phyloP scores from a whole-genome alignment of 2,329 filamentous ascomycete species.

The Phyllosticta ampelicida region DNA sequence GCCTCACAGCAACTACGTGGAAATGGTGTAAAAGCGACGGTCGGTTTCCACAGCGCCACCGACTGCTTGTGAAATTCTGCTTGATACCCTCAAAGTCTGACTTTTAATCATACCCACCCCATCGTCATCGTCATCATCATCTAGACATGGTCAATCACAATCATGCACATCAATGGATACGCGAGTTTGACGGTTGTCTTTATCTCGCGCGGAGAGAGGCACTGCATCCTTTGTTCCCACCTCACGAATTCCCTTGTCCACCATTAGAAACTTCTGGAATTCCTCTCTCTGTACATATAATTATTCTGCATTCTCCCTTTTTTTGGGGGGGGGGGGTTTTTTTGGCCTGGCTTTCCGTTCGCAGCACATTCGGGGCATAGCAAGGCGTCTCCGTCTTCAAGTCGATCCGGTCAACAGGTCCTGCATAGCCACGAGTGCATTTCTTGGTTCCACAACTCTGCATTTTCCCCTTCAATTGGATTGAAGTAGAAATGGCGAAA shows the following conservation, averaged over 20 bases:
- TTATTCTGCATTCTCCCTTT: not conserved
- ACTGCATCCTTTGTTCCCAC: not conserved
- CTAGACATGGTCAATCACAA: not conserved
- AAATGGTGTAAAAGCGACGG: conserved; percentile 19
- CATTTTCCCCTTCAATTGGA: too few relatives aligned
- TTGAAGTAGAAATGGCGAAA: too few relatives aligned
- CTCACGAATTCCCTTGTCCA: not conserved
- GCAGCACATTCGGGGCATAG: not conserved
- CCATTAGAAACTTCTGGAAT: not conserved
- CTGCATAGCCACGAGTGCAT: not conserved
- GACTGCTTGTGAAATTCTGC: not conserved
- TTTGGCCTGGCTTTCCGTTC: not conserved
- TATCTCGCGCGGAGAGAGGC: not conserved
- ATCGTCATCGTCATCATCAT: too few relatives aligned
- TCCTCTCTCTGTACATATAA: not conserved
- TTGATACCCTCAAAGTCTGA: not conserved
- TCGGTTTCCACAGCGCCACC: not conserved
- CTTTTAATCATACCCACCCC: not conserved
- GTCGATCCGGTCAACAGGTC: not conserved
- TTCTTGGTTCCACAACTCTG: too few relatives aligned
- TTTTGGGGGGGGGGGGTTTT: not conserved
- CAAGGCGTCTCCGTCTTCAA: not conserved
- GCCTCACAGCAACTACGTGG: conserved; percentile 29
- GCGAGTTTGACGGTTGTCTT: not conserved
- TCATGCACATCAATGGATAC: not conserved